Conservation (phyloP, 2,329 filamentous ascomycete species). For the Stagonosporopsis cucurbitacearum region DNA sequence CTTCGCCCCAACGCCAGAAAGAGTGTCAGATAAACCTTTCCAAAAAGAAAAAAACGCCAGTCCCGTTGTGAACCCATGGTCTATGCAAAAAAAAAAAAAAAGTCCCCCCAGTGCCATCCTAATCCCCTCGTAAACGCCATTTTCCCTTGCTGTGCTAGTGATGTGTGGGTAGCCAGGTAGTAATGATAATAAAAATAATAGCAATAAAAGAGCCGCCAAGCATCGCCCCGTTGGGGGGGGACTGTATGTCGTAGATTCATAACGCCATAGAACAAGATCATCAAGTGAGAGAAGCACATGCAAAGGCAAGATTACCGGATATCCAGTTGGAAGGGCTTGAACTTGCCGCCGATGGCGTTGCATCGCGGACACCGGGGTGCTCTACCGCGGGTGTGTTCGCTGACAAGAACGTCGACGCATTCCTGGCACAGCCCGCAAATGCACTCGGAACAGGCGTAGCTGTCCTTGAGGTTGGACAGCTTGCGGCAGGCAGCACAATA, state of each 20-base stretch:
- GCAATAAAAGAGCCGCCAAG: constrained; percentile 7
- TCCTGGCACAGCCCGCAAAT: constrained; percentile 90
- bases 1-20: constrained; percentile 4
- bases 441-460: constrained; percentile 94
- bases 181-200: no score
- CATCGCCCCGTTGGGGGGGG: not conserved
- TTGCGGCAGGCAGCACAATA: constrained; percentile 89
- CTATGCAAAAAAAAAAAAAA: constrained; percentile 34
- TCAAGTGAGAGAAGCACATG: constrained; percentile 1
- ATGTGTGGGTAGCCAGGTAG: constrained; percentile 17
- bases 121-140: constrained; percentile 25
- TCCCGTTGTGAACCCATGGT: constrained; percentile 14
- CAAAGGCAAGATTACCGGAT: constrained; percentile 64
- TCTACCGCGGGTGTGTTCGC: constrained; percentile 72
- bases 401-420: constrained; percentile 82
- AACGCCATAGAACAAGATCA: constrained; percentile 24
- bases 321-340: constrained; percentile 85
- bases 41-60: constrained; percentile 7
- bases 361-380: constrained; percentile 78
- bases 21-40: no score
- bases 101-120: no score
- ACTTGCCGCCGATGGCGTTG: constrained; percentile 77
- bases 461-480: constrained; percentile 77
- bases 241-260: constrained; percentile 14
- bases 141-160: constrained; percentile 27